Conservation (phyloP, 129 eudicot species). For the Arctium lappa region DNA sequence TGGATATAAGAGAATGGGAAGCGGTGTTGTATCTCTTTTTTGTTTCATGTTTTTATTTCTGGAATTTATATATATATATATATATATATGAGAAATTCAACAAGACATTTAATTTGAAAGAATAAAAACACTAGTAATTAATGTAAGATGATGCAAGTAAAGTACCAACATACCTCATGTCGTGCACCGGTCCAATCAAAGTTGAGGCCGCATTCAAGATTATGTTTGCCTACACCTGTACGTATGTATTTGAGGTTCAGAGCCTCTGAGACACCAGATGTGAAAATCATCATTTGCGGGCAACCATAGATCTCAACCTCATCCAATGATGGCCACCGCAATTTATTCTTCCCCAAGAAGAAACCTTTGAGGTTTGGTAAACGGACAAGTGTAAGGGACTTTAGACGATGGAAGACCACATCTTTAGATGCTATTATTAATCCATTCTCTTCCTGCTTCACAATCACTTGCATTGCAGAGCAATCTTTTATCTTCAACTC, state of each 20-base stretch:
- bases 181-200: background rate
- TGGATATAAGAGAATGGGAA: too few species aligned
- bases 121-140: too few species aligned
- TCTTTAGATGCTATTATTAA: background rate
- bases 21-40: too few species aligned
- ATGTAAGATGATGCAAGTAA: too few species aligned
- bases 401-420: background rate
- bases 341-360: background rate
- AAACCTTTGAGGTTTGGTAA: background rate
- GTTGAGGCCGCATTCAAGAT: background rate
- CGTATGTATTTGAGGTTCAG: background rate
- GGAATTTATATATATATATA: too few species aligned
- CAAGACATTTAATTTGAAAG: too few species aligned
- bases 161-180: background rate
- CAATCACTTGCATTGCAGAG: background rate
- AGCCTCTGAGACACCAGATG: background rate
- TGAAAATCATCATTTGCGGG: background rate
- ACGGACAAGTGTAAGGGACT: background rate
- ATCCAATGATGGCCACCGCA: background rate
- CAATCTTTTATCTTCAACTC: background rate
- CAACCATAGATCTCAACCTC: background rate
- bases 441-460: slow-evolving; percentile 7
- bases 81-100: too few species aligned
- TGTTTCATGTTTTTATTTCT: too few species aligned
- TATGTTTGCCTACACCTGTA: background rate